These are phyloP conservation scores for Paecilomyces fulvus DNA, from an alignment of 2,329 filamentous ascomycete species.

Conservation along the genomic window DNA sequence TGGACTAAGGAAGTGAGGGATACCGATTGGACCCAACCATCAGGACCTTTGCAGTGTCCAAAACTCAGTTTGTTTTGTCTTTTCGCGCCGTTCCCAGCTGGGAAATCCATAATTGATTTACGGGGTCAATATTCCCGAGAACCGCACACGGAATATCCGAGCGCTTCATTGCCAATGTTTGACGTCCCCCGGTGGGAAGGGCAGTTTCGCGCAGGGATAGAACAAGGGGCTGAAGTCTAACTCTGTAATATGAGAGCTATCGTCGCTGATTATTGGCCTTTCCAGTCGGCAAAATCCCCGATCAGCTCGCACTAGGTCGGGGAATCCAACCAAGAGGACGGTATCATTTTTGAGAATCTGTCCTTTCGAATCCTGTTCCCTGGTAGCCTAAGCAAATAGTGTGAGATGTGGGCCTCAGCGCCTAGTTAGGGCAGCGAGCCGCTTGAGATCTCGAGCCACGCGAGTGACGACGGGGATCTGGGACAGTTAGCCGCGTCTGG, in stretches of 20 bases:
- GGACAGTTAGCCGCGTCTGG: background rate
- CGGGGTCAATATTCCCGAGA: background rate
- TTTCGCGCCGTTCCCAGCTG: background rate
- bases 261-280: background rate
- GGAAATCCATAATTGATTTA: background rate
- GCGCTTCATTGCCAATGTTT: background rate
- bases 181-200: background rate
- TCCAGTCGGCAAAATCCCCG: background rate
- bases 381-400: conserved; percentile 2
- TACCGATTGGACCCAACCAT: background rate
- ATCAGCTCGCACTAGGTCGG: background rate
- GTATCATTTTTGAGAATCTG: conserved; percentile 1
- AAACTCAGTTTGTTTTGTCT: background rate
- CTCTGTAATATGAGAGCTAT: background rate
- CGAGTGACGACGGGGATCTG: conserved; percentile 7
- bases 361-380: background rate
- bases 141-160: background rate
- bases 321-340: background rate
- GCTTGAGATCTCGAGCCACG: conserved; percentile 15
- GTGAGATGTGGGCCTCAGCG: conserved; percentile 10
- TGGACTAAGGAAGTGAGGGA: background rate
- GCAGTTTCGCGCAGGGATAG: background rate
- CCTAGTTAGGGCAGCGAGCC: conserved; percentile 10
- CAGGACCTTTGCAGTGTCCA: background rate
- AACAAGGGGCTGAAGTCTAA: background rate